Evolutionary conservation across 2,329 filamentous ascomycete species (phyloP).

Genomic region (Coniosporium tulheliwenetii): DNA sequence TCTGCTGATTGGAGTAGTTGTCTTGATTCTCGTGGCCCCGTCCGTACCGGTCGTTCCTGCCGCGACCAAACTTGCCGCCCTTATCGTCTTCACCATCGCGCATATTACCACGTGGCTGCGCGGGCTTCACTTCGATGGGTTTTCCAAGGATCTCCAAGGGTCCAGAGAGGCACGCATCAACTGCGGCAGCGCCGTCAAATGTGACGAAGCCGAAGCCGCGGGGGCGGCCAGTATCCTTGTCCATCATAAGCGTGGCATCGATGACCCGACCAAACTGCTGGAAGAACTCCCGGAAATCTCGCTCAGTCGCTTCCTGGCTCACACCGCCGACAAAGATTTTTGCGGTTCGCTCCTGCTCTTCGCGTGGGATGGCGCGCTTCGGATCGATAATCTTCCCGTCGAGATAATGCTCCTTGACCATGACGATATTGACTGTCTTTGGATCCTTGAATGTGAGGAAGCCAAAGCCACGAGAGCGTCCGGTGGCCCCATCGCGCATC

Average conservation of each 20-base stretch:
- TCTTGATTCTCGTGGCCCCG: conserved; percentile 14
- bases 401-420: conserved; percentile 98
- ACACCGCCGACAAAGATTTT: conserved; percentile 99
- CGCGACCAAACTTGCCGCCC: conserved; percentile 25
- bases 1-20: conserved; percentile 12
- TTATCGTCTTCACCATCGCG: conserved; percentile 74
- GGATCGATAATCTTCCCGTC: conserved; percentile 99
- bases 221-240: conserved; percentile 96
- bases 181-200: conserved; percentile 88
- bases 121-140: conserved; percentile 95
- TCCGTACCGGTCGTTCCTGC: conserved; percentile 17
- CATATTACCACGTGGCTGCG: conserved; percentile 86
- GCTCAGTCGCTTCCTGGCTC: conserved; percentile 89
- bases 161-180: conserved; percentile 74
- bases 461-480: conserved; percentile 86
- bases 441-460: conserved; percentile 97
- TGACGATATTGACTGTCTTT: conserved; percentile 95
- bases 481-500: conserved; percentile 93
- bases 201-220: conserved; percentile 96
- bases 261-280: conserved; percentile 91
- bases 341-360: conserved; percentile 95
- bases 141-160: conserved; percentile 90
- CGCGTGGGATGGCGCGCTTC: conserved; percentile 89
- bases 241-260: conserved; percentile 98
- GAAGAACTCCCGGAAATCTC: conserved; percentile 94